These are phyloP conservation scores for Austroboletus novae-zelandiae DNA, from an alignment of 1,284 basidiomycete species.

Conservation along the genomic window DNA sequence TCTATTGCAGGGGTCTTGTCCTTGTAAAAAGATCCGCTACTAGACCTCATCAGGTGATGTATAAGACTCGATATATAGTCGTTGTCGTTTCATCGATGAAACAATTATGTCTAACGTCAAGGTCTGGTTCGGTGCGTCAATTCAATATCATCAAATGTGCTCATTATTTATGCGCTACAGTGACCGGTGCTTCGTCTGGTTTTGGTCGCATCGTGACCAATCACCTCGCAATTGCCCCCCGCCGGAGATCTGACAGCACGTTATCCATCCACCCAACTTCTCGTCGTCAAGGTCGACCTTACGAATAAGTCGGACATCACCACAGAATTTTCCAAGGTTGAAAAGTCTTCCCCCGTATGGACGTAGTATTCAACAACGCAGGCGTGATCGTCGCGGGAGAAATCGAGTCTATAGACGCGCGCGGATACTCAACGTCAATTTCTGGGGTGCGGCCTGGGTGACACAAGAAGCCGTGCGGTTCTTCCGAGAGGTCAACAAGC, in stretches of 20 bases:
- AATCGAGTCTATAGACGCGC: conserved; percentile 14
- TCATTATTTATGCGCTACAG: too few relatives aligned
- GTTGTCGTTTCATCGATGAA: too few relatives aligned
- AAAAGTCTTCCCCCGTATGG: not conserved
- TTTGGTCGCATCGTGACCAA: conserved; percentile 26
- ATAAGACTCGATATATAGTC: too few relatives aligned
- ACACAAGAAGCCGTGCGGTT: conserved; percentile 29
- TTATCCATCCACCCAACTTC: conserved; percentile 23
- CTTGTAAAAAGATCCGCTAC: too few relatives aligned
- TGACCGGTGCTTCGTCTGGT: conserved; percentile 29
- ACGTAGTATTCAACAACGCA: not conserved
- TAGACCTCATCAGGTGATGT: too few relatives aligned
- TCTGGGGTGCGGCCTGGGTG: too few relatives aligned
- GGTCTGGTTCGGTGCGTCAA: too few relatives aligned
- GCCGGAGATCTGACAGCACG: not conserved
- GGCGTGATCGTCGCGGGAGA: not conserved
- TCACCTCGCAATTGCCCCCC: too few relatives aligned
- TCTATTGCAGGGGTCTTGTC: too few relatives aligned
- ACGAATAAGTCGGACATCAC: conserved; percentile 10
- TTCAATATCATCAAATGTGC: too few relatives aligned
- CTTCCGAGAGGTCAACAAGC: conserved; percentile 34
- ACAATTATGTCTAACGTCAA: too few relatives aligned
- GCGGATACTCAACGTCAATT: conserved; percentile 29
- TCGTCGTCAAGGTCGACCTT: conserved; percentile 39
- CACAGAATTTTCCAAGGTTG: not conserved